Evolutionary conservation across 495 filamentous ascomycete genomes (phyloP).

Genomic region (Xylaria sp.): DNA sequence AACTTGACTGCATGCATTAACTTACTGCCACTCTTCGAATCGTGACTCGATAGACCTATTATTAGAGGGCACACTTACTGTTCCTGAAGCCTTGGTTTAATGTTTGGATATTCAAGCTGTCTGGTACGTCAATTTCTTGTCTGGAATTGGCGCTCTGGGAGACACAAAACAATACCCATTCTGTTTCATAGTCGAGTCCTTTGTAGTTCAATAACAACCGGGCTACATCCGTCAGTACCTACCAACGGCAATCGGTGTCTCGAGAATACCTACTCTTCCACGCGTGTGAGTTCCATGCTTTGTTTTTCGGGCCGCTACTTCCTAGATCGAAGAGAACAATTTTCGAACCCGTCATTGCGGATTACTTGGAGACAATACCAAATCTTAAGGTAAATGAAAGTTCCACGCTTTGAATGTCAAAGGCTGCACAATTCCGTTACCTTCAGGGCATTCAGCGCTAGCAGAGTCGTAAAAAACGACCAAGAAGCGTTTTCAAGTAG

Average conservation of each 20-base stretch:
- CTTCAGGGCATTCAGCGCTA: not conserved
- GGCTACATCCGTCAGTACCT: slow-evolving; percentile 45
- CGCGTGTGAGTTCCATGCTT: slow-evolving; percentile 63
- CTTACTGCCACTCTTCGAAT: not conserved
- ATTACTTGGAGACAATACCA: not conserved
- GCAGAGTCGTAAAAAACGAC: not conserved
- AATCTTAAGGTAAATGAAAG: not conserved
- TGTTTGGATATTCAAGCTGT: slow-evolving; percentile 64
- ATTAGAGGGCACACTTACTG: slow-evolving; percentile 42
- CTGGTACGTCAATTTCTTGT: not conserved
- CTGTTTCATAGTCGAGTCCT: slow-evolving; percentile 64
- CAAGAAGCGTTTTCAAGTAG: not conserved
- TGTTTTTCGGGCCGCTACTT: slow-evolving; percentile 45
- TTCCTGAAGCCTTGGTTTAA: slow-evolving; percentile 54
- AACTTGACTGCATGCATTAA: slow-evolving; percentile 44
- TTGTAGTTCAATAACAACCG: slow-evolving; percentile 68
- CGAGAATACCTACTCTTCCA: slow-evolving; percentile 61
- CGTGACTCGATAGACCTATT: not conserved
- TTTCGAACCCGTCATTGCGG: slow-evolving; percentile 35
- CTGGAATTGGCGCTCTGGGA: not conserved
- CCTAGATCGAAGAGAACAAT: slow-evolving; percentile 63
- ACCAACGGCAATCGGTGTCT: not conserved
- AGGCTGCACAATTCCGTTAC: not conserved
- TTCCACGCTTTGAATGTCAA: not conserved
- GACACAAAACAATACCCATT: slow-evolving; percentile 55